phyloP scores from a whole-genome alignment of 352 stramenopile species.

The Globisporangium polare region DNA sequence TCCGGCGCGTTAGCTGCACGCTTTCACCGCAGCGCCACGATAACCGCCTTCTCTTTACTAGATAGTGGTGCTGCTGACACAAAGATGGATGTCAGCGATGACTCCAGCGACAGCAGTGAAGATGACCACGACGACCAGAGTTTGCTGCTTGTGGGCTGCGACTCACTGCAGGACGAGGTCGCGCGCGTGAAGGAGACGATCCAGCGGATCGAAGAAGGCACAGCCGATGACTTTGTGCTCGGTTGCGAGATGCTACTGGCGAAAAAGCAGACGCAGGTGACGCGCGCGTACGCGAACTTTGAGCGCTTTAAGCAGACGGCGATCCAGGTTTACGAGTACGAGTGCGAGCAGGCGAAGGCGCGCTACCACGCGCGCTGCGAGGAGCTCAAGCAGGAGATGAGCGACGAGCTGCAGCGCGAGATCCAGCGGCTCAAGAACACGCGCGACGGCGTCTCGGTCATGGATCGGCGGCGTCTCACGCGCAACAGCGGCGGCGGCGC shows the following conservation, averaged over 20 bases:
- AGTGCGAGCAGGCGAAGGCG: conserved; percentile 31
- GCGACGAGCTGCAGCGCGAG: conserved; percentile 45
- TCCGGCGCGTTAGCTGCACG: not conserved
- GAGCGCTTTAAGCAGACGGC: conserved; percentile 25
- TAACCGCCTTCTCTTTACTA: not conserved
- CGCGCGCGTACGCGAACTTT: conserved; percentile 25
- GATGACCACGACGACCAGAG: conserved; percentile 13
- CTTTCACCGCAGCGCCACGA: not conserved
- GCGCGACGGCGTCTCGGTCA: conserved; percentile 63
- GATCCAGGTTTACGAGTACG: conserved; percentile 34
- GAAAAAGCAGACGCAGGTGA: conserved; percentile 20
- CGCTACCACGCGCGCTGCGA: conserved; percentile 40
- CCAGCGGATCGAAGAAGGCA: conserved; percentile 25
- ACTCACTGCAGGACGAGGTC: conserved; percentile 29
- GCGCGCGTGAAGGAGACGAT: conserved; percentile 23
- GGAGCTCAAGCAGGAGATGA: conserved; percentile 51
- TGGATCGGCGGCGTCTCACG: conserved; percentile 42
- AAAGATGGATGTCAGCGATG: conserved; percentile 1
- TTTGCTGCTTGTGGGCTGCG: conserved; percentile 20
- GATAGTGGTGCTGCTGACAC: not conserved
- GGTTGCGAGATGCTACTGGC: conserved; percentile 26
- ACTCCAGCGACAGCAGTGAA: conserved; percentile 14
- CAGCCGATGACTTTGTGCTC: conserved; percentile 30
- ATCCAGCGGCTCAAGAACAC: conserved; percentile 47
- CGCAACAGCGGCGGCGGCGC: conserved; percentile 19